Base-by-base conservation (phyloP, 495 filamentous ascomycete genomes). In the Rusavskia elegans region DNA sequence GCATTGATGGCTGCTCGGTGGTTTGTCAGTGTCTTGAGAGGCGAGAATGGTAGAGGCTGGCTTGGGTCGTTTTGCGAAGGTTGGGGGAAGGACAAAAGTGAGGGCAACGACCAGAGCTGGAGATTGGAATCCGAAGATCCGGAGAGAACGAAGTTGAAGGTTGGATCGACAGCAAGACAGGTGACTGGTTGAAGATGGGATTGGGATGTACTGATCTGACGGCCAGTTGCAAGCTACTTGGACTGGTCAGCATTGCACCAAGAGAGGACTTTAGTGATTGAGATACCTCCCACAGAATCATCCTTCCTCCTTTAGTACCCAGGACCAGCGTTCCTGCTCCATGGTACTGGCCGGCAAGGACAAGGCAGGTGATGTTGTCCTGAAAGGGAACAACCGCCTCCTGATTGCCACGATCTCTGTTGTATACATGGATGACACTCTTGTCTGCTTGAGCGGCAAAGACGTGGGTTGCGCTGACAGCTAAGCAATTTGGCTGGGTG, bases 231-330 rank as follows among this genome's bases (percentile, higher is more conserved):
- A 57, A 81, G 80, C 86, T 93, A 67, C 49, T 51, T 53, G 38
- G 51, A 14, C 46, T 39, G 59, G 61, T 61, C 45, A 62, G 52
- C 17, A 38, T 19, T 48, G 30, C 1, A 40, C 38, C 20, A 32
- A 29, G 48, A 50, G 5, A 45, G 13, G 38, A 14, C 17, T 53
- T 16, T 13, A 10, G 21, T 25, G 49, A 46, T 40, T 23, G 50
- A 68, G 72, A 57, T 61, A 92, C 87, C 84, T 98, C 92, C 92
- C 92, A 98, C 11, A 93, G 64, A 59, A 93, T 83, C 52, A 97
- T 61, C 49, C 89, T 79, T 16, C 92, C 92, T 53, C 85, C 84
- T 42, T 83, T 81, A 1, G 87, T 92, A n/a, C 92, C 92, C 45
- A 95, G 63, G 53, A 89, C 71, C 52, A 98, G 67, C 38, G 92